phyloP scores from a whole-genome alignment of 164 flowering plant species.

The Aristolochia californica region DNA sequence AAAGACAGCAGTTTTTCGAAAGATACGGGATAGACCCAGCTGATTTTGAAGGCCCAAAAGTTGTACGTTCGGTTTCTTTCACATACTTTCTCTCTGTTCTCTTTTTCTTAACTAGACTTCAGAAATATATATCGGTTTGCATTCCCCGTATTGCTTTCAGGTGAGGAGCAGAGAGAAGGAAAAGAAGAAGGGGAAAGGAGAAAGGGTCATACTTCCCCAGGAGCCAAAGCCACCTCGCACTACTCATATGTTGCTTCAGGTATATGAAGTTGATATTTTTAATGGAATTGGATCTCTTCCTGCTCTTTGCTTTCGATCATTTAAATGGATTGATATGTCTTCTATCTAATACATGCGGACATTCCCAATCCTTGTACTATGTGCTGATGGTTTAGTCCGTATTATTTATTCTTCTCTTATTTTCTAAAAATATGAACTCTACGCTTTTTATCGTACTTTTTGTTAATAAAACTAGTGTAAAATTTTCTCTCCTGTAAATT shows the following conservation, averaged over 20 bases:
- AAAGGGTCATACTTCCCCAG: slow-evolving; percentile 11
- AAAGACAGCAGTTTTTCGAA: slow-evolving; percentile 30
- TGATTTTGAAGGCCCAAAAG: slow-evolving; percentile 18
- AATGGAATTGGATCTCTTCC: neutral
- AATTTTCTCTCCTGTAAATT: too few relatives aligned
- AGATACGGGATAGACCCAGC: slow-evolving; percentile 59
- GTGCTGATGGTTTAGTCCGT: too few relatives aligned
- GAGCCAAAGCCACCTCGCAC: slow-evolving; percentile 41
- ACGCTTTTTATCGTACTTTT: too few relatives aligned
- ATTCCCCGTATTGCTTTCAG: slow-evolving; percentile 16
- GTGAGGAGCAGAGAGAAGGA: slow-evolving; percentile 32
- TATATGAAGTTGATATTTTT: slow-evolving; percentile 5
- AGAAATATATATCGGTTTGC: neutral
- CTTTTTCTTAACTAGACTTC: neutral
- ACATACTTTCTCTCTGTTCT: neutral
- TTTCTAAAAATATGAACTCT: neutral
- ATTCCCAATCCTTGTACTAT: too few relatives aligned
- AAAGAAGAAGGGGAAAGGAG: slow-evolving; percentile 20
- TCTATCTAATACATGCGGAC: neutral
- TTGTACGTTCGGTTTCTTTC: slow-evolving; percentile 1
- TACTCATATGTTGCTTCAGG: slow-evolving; percentile 86
- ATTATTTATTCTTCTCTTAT: neutral
- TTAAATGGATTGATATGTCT: neutral
- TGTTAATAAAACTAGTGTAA: too few relatives aligned
- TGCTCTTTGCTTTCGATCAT: neutral